These are phyloP conservation scores for Marasmius oreades DNA, from an alignment of 1,284 basidiomycete genomes.

Conservation along the genomic window DNA sequence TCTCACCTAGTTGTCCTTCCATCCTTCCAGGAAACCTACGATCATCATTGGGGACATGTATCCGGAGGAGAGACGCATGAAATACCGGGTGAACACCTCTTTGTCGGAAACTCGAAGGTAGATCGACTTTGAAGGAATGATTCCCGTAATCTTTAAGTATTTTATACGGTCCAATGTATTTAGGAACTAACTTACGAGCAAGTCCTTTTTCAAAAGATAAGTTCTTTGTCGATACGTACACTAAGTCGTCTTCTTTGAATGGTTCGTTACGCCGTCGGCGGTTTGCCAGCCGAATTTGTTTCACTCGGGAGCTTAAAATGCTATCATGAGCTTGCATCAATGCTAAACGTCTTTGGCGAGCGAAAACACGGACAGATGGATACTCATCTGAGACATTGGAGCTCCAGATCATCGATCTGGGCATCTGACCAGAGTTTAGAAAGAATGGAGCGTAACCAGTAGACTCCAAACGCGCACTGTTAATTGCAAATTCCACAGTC, in stretches of 20 bases:
- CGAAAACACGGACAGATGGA: conserved; percentile 20
- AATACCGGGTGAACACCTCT: conserved; percentile 24
- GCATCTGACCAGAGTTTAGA: conserved; percentile 28
- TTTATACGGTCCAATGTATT: conserved; percentile 27
- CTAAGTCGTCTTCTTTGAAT: conserved; percentile 22
- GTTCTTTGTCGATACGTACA: conserved; percentile 29
- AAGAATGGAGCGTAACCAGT: conserved; percentile 32
- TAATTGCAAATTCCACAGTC: conserved; percentile 21
- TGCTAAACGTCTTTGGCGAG: conserved; percentile 16
- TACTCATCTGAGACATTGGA: conserved; percentile 10
- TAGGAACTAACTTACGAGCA: conserved; percentile 24
- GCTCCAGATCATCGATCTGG: conserved; percentile 24
- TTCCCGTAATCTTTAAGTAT: conserved; percentile 21
- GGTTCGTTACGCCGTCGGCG: conserved; percentile 12
- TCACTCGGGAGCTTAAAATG: conserved; percentile 24
- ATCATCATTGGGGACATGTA: conserved; percentile 26
- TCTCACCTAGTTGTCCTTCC: too few species aligned
- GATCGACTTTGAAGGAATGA: conserved; percentile 21
- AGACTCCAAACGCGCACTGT: conserved; percentile 20
- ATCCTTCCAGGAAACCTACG: conserved; percentile 18
- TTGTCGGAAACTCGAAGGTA: conserved; percentile 19
- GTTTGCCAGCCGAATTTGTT: conserved; percentile 25
- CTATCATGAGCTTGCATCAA: conserved; percentile 24
- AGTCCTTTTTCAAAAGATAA: conserved; percentile 23
- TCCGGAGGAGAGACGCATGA: conserved; percentile 21